Base-by-base conservation (phyloP, 179 eudicot species). In the Nepenthes alata region DNA sequence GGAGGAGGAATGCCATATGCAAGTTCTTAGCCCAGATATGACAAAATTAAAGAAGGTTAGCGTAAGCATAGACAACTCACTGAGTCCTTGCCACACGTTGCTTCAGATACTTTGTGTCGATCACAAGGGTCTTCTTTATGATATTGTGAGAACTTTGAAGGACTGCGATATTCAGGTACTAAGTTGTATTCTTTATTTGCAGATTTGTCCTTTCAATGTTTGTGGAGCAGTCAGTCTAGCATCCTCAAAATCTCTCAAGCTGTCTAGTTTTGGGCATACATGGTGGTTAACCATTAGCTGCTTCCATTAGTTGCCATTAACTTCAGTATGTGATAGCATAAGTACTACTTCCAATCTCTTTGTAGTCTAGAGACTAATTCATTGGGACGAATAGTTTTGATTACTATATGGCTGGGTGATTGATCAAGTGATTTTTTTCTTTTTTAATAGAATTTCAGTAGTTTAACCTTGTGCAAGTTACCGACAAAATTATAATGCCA, bases 101-200 rank as follows among this genome's bases (percentile, higher is more conserved):
- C 87, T 89, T 75, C 95, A 87, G 79, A 87, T 89, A 54, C 86
- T 70, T 47, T 81, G 91, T 64, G 70, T 87, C 48, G 95, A 89
- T 73, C 95, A 89, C 74, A 89, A 89, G 69, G 95, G 97, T 70
- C 82, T 89, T 65, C 80, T 87, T 50, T 89, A 89, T 72, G 97
- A 89, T 68, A 83, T 89, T 55, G 66, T 89, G 87, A 70, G 95
- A 63, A 89, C 95, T 9, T 67, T 89, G 73, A 87, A 87, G 70
- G 93, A 87, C 77, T 77, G 62, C 66, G 80, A 77, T 64, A 63
- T 89, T 38, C 81, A 87, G 95, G 96, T 89, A 75, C 55, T 15
- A 2, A 34, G 53, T 78, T 65, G 49, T 67, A 44, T 70, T 61
- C 67, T 47, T 56, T 54, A 6, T 65, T 13, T 58, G 14, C 64